Evolutionary conservation across 768 basidiomycete genomes (phyloP).

Genomic region (Tulasnella sp.): DNA sequence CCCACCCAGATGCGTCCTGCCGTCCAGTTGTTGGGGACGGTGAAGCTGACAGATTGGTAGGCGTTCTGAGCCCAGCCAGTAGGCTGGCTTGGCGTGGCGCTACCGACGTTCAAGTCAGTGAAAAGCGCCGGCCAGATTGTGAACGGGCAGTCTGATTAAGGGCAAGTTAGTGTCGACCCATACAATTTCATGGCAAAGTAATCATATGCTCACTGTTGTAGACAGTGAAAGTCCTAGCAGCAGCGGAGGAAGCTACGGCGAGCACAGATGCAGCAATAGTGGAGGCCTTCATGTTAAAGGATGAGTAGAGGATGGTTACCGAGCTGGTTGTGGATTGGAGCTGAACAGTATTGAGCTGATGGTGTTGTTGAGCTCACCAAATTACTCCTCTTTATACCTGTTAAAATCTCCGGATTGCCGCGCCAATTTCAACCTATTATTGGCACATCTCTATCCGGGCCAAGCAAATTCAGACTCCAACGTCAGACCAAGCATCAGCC

Average conservation of each 20-base stretch:
- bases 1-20: slow-evolving; percentile 54
- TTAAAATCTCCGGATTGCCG: too few relatives aligned
- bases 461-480: too few relatives aligned
- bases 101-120: slow-evolving; percentile 33
- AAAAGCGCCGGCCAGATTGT: slow-evolving; percentile 46
- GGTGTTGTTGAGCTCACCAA: too few relatives aligned
- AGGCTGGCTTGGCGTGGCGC: slow-evolving; percentile 31
- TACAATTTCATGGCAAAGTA: not conserved
- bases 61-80: slow-evolving; percentile 21
- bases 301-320: not conserved
- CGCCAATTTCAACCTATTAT: too few relatives aligned
- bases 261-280: not conserved
- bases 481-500: too few relatives aligned
- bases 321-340: too few relatives aligned
- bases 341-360: too few relatives aligned
- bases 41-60: slow-evolving; percentile 35
- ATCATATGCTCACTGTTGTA: slow-evolving; percentile 30
- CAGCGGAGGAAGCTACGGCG: slow-evolving; percentile 15
- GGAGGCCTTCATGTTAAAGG: not conserved
- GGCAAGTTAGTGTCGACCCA: not conserved
- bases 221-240: slow-evolving; percentile 47
- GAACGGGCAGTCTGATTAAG: slow-evolving; percentile 40
- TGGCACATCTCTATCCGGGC: too few relatives aligned
- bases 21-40: slow-evolving; percentile 54
- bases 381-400: too few relatives aligned